Evolutionary conservation across 2,329 filamentous ascomycete species (phyloP), one percentile per base, ranked within the genome.

Genomic region (Xylariaceae sp.): DNA sequence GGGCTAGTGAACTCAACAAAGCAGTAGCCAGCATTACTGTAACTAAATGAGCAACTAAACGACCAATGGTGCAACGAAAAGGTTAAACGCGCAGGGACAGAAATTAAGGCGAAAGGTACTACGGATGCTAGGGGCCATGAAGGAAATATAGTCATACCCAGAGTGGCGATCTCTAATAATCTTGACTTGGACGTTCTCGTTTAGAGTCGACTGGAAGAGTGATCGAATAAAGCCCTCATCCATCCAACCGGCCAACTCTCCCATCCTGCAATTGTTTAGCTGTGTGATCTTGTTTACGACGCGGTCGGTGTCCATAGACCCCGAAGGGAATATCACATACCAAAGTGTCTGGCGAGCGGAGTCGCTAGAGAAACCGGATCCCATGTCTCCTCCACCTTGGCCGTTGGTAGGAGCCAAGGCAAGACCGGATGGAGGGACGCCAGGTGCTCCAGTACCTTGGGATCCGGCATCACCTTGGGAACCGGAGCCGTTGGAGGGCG

Each of bases 101-200:
- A 58, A 41, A 20, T 3, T 18, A 44, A 47, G 40, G 48, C n/a
- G 37, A n/a, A 52, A 29, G 48, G 7, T 14, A 42, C 21, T 20
- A 14, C 50, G 12, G 18, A 21, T 14, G 45, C 4, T 10, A 49
- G 19, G 20, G 16, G 5, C 14, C 14, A 37, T 20, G 16, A 21
- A 29, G 7, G 14, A 23, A 23, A 29, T 19, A 9, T 3, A 23
- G 44, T 44, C 79, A 52, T 76, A 96, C 92, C 93, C 95, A 72
- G 93, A 97, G 76, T 96, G 96, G 78, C 97, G 97, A 80, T 99
- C 95, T 65, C 95, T 91, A 70, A 99, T 99, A 84, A 99, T 96
- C 85, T 99, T 99, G 68, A 99, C 95, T 69, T 97, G 97, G 69
- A 99, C 95, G 62, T 87, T 87, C 77, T 98, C 95, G 66, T 90